Conservation (phyloP, 2,329 filamentous ascomycete genomes). For the Aquanectria penicillioides region DNA sequence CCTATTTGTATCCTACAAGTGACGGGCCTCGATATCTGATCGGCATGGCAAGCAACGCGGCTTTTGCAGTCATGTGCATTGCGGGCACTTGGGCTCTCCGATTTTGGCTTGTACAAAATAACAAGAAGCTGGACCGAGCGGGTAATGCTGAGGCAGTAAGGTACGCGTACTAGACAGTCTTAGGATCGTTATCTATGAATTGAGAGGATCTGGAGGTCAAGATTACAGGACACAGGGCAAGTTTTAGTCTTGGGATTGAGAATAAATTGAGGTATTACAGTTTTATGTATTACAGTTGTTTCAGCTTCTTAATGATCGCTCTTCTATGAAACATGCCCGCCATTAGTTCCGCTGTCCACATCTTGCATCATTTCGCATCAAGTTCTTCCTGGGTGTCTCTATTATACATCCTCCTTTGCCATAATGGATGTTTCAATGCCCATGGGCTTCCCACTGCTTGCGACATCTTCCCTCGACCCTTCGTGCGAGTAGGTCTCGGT, state of each 20-base stretch:
- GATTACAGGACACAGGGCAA: too few relatives aligned
- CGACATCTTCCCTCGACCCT: neutral
- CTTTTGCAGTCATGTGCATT: constrained; percentile 39
- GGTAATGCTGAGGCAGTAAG: constrained; percentile 18
- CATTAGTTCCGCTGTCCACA: too few relatives aligned
- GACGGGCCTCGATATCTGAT: constrained; percentile 54
- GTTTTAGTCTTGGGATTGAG: neutral
- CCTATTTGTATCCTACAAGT: constrained; percentile 54
- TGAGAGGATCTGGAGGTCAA: neutral
- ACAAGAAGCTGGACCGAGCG: constrained; percentile 38
- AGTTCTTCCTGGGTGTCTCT: neutral
- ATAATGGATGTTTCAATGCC: constrained; percentile 4
- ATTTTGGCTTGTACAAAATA: constrained; percentile 36
- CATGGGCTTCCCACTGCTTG: neutral
- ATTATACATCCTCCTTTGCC: neutral
- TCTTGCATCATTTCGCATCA: neutral
- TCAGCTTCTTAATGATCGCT: too few relatives aligned
- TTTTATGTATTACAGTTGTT: too few relatives aligned
- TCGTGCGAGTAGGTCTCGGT: constrained; percentile 5
- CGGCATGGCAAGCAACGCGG: constrained; percentile 48
- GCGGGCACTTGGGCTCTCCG: constrained; percentile 37
- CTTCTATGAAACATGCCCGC: neutral
- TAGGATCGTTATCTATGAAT: neutral
- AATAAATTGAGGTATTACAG: neutral
- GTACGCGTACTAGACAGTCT: constrained; percentile 32